A percentile compares a stretch with the other conserved stretches of the same genome.
phyloP scores from a whole-genome alignment of 73 alveolate genomes.

The Symbiodinium pilosum region DNA sequence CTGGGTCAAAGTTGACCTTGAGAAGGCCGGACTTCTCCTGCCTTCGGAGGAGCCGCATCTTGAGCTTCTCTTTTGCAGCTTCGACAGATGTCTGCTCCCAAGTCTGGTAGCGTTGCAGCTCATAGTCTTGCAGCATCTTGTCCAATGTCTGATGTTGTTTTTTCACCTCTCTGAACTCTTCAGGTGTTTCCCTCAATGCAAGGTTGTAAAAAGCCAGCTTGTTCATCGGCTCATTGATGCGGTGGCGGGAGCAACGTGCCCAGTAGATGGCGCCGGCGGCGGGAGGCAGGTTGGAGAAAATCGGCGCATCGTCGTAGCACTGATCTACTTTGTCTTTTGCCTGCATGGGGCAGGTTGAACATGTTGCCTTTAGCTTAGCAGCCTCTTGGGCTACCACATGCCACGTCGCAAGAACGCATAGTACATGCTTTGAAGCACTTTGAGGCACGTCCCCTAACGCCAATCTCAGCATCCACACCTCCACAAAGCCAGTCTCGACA shows the following conservation, averaged over 20 bases:
- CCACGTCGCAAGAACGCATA: too few relatives aligned
- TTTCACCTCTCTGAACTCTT: constrained; percentile 94
- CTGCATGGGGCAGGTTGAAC: constrained; percentile 23
- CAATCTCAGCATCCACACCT: neutral
- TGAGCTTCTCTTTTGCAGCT: constrained; percentile 98
- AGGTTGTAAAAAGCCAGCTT: constrained; percentile 96
- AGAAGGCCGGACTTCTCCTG: constrained; percentile 97
- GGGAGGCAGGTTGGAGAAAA: constrained; percentile 99
- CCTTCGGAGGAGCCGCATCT: constrained; percentile 98
- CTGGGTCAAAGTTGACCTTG: constrained; percentile 99
- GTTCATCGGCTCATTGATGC: constrained; percentile 99
- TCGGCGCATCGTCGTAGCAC: constrained; percentile 99
- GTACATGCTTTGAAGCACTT: too few relatives aligned
- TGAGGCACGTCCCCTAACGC: too few relatives aligned
- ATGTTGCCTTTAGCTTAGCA: neutral
- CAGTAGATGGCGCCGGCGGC: constrained; percentile 99
- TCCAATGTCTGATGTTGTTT: constrained; percentile 98
- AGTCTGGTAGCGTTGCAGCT: constrained; percentile 97
- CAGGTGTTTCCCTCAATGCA: constrained; percentile 69
- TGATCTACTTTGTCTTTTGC: constrained; percentile 97
- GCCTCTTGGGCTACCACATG: neutral
- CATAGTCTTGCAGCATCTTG: constrained; percentile 99
- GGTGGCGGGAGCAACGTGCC: constrained; percentile 99
- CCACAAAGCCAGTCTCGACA: constrained; percentile 92
- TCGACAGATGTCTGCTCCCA: constrained; percentile 99